Evolutionary conservation across 2,329 filamentous ascomycete genomes (phyloP).

Genomic region (Cladophialophora yegresii): DNA sequence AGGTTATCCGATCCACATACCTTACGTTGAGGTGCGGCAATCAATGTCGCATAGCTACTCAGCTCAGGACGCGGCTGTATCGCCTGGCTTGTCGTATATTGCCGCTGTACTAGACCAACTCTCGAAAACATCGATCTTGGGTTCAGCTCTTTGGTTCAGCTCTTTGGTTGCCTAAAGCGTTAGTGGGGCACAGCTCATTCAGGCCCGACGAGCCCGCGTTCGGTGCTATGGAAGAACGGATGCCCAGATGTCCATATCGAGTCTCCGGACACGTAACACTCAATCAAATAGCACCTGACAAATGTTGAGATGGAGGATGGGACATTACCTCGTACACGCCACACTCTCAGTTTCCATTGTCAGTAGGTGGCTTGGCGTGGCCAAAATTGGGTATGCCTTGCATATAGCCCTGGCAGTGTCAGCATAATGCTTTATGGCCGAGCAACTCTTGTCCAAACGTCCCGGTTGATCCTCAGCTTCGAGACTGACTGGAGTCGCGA

Average conservation of each 20-base stretch:
- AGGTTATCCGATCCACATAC: neutral
- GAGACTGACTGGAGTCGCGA: neutral
- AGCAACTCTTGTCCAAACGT: neutral
- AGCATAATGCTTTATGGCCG: neutral
- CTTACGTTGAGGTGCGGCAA: neutral
- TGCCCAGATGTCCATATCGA: neutral
- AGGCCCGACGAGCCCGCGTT: neutral
- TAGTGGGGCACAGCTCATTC: too few species aligned
- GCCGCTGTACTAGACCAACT: neutral
- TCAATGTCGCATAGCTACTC: neutral
- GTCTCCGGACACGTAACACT: neutral
- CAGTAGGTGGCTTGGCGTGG: neutral
- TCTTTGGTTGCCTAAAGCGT: neutral
- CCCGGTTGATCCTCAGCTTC: neutral
- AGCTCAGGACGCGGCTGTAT: neutral
- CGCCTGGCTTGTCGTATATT: neutral
- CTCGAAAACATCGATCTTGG: neutral
- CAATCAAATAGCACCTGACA: neutral
- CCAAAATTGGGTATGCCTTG: neutral
- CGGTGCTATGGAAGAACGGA: neutral
- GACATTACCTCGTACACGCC: neutral
- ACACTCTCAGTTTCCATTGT: neutral
- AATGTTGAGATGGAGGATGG: neutral
- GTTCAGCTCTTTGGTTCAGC: neutral
- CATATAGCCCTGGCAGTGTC: neutral